phyloP scores from a whole-genome alignment of 805 yeast genomes.

The Saturnispora ahearnii region DNA sequence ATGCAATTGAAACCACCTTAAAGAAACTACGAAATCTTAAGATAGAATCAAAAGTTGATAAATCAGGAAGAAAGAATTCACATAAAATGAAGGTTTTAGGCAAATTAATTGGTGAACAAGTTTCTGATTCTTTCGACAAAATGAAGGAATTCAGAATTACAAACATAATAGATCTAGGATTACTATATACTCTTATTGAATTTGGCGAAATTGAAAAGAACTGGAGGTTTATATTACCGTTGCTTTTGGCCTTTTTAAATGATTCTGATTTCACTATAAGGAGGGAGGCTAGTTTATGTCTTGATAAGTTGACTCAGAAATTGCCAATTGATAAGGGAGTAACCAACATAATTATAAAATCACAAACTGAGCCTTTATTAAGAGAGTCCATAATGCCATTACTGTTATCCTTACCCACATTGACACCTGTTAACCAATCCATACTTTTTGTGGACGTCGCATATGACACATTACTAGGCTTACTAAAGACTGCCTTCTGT shows the following conservation, averaged over 20 bases:
- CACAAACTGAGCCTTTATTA: constrained; percentile 19
- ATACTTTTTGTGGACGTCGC: constrained; percentile 16
- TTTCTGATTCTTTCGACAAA: constrained; percentile 12
- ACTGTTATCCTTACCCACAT: constrained; percentile 23
- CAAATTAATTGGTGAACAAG: constrained; percentile 10
- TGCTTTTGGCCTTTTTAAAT: constrained; percentile 22
- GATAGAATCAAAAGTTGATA: constrained; percentile 3
- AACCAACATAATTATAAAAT: constrained; percentile 16
- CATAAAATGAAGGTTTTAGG: constrained; percentile 8
- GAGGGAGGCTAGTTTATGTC: constrained; percentile 15
- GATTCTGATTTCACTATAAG: constrained; percentile 23
- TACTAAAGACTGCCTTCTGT: constrained; percentile 10
- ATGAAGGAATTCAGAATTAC: constrained; percentile 16
- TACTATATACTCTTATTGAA: constrained; percentile 1
- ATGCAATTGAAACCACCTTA: background rate
- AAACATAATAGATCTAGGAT: constrained; percentile 11
- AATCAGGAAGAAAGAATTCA: constrained; percentile 3
- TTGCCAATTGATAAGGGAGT: constrained; percentile 3
- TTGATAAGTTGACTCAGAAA: constrained; percentile 5
- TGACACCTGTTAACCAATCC: constrained; percentile 22
- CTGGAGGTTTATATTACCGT: constrained; percentile 23
- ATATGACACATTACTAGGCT: constrained; percentile 16
- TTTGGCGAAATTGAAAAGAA: constrained; percentile 13
- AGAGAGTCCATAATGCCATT: constrained; percentile 21
- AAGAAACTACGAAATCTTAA: background rate